Percentiles rank a stretch among this genome's conserved stretches.
Evolutionary conservation across 164 flowering plant species (phyloP).

Genomic region (grape (Vitis vinifera)): ASM3070453v1 NC_081812.1:22475501-22476000

Average conservation of each 20-base stretch:
- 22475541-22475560: conserved; percentile 78
- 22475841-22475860: neutral
- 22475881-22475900: neutral
- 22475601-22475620: conserved; percentile 92
- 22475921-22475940: neutral
- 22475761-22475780: neutral
- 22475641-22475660: conserved; percentile 66
- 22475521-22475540: conserved; percentile 35
- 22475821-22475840: neutral
- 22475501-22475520: conserved; percentile 46
- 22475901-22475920: neutral
- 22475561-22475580: conserved; percentile 94
- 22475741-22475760: neutral
- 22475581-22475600: conserved; percentile 74
- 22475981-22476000: neutral
- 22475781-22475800: neutral
- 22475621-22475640: conserved; percentile 89
- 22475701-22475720: neutral
- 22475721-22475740: neutral
- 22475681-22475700: conserved; percentile 31
- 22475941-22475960: neutral
- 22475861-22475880: no score
- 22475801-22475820: neutral
- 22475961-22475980: neutral
- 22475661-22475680: conserved; percentile 94